Percentiles rank a stretch among this genome's conserved stretches.
phyloP scores from a whole-genome alignment of 2,329 filamentous ascomycete genomes.

The Penicillium sp. region DNA sequence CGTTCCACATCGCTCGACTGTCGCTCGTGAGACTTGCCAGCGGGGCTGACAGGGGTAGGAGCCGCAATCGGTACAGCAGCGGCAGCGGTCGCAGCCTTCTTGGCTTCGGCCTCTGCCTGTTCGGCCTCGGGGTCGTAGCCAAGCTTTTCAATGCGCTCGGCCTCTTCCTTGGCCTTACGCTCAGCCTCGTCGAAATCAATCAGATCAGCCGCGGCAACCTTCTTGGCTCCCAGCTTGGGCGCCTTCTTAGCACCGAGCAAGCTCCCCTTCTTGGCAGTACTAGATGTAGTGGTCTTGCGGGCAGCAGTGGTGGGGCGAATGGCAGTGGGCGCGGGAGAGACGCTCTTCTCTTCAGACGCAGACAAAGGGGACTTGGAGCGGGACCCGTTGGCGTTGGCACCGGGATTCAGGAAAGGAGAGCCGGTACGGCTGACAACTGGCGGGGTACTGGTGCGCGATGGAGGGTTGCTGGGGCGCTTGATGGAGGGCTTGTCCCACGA shows the following conservation, averaged over 20 bases:
- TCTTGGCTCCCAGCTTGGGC: constrained; percentile 87
- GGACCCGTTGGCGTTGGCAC: constrained; percentile 66
- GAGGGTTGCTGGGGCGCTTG: constrained; percentile 91
- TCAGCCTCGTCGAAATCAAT: constrained; percentile 98
- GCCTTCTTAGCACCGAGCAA: constrained; percentile 84
- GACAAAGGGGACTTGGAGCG: constrained; percentile 82
- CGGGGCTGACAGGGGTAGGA: constrained; percentile 74
- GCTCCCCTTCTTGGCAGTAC: constrained; percentile 75
- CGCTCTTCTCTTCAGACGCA: constrained; percentile 54
- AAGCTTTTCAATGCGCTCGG: constrained; percentile 90
- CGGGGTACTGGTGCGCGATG: constrained; percentile 86
- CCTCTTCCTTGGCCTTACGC: constrained; percentile 95
- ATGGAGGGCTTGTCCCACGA: constrained; percentile 98
- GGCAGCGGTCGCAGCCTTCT: constrained; percentile 24
- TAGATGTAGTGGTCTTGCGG: constrained; percentile 67
- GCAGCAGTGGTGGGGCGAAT: constrained; percentile 78
- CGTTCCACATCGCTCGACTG: constrained; percentile 79
- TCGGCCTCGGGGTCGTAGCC: constrained; percentile 95
- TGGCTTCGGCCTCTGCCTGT: constrained; percentile 50
- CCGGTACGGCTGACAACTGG: constrained; percentile 76
- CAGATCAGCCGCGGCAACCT: constrained; percentile 70
- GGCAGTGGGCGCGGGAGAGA: constrained; percentile 60
- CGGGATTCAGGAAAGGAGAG: constrained; percentile 85
- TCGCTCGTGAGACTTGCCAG: constrained; percentile 54
- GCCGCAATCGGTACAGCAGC: constrained; percentile 66